phyloP scores from a whole-genome alignment of 2,329 filamentous ascomycete species.

The Colletotrichum cereale region DNA sequence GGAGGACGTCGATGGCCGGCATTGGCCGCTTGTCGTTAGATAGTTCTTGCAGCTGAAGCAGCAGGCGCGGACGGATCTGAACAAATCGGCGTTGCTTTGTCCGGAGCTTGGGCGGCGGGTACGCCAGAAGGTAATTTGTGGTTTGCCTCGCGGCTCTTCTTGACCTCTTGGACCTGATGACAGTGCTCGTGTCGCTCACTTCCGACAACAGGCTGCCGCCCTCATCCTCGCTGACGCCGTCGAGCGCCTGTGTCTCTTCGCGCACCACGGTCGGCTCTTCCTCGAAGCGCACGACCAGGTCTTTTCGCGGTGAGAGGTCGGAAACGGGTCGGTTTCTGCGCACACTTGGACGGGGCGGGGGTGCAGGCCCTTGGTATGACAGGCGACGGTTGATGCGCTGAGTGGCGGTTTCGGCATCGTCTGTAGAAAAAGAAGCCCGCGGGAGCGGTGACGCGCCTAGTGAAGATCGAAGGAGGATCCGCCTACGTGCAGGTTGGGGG shows the following conservation, averaged over 20 bases:
- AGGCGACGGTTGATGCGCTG: constrained; percentile 27
- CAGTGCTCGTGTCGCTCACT: constrained; percentile 60
- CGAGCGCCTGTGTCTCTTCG: constrained; percentile 27
- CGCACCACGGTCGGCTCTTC: constrained; percentile 51
- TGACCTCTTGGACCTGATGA: constrained; percentile 43
- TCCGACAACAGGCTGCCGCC: constrained; percentile 58
- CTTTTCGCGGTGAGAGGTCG: constrained; percentile 53
- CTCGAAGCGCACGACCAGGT: constrained; percentile 62
- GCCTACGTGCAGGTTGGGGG: constrained; percentile 50
- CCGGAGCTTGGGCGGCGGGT: constrained; percentile 71
- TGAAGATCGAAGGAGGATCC: constrained; percentile 58
- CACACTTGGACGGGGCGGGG: constrained; percentile 34
- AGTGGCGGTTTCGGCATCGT: constrained; percentile 12
- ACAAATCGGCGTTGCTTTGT: constrained; percentile 75
- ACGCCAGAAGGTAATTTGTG: constrained; percentile 76
- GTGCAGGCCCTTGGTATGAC: constrained; percentile 27
- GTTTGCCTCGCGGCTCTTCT: constrained; percentile 60
- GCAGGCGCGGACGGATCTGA: constrained; percentile 74
- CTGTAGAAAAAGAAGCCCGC: constrained; percentile 26
- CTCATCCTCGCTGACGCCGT: constrained; percentile 63
- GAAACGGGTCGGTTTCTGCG: constrained; percentile 51
- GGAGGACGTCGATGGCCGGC: constrained; percentile 80
- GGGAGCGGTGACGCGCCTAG: constrained; percentile 45
- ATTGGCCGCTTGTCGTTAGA: constrained; percentile 70
- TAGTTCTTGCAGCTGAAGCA: constrained; percentile 80